Evolutionary conservation across 768 basidiomycete genomes (phyloP), one percentile per base, ranked within the genome.

Genomic region (Termitomyces eurrhizus): DNA sequence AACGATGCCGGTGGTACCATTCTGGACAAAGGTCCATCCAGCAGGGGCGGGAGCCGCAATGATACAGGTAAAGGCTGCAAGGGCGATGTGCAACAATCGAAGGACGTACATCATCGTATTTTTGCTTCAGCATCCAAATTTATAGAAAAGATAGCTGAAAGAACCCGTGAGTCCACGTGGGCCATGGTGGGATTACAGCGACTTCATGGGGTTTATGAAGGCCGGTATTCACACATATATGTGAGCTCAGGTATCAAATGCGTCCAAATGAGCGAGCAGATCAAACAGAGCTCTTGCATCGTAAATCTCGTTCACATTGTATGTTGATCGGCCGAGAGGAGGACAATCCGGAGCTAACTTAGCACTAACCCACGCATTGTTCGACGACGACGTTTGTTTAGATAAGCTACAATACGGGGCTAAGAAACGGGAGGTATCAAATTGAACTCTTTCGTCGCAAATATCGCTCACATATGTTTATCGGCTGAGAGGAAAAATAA

Each of bases 11-110:
- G 61, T 52, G 16, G 61, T 62, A 9, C 61, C 61, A 52, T 62
- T 62, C 52, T 62, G 61, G 11, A 62, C 57, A 18, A 62, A 51
- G 13, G 56, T 57, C 61, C 61, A 62, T 46, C 26, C 61, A 29
- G 54, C 13, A 16, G 59, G 44, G 21, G 54, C 36, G 26, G 54
- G 39, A 35, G 48, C 59, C 16, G 53, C 53, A 42, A 26, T 21
- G 8, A 24, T 39, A 11, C 42, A n/a, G n/a, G 48, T 12, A 12
- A 53, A 29, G 18, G 16, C 45, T 48, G 41, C 26, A 29, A 48
- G 44, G 4, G 56, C n/a, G 13, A 49, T 16, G 7, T 8, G 24
- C n/a, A 55, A 13, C 29, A 50, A 12, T 16, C 26, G 50, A 33
- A 2, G 3, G 21, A 39, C 42, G 39, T 46, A 32, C 46, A 58